Conservation (phyloP, 1,284 basidiomycete species). For the Erythrobasidium hasegawianum region DNA sequence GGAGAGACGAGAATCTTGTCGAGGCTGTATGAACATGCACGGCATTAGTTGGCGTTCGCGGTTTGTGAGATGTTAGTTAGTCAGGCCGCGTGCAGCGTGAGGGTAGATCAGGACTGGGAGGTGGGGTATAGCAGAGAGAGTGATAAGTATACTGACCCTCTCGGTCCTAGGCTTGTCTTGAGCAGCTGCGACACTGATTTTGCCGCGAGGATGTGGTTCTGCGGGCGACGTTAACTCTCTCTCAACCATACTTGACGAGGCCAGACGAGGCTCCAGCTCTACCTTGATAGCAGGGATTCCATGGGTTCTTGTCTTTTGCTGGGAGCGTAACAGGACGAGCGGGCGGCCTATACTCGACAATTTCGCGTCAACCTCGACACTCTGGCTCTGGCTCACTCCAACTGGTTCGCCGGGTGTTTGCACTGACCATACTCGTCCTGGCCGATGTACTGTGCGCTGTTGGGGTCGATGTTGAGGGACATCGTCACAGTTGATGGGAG, state of each 20-base stretch:
- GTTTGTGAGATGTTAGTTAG: not conserved
- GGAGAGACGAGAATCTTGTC: constrained; percentile 90
- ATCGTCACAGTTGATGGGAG: not conserved
- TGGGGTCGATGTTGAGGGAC: constrained; percentile 28
- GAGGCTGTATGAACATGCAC: constrained; percentile 59
- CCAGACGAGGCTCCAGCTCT: not conserved
- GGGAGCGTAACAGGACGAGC: constrained; percentile 87
- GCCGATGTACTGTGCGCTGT: constrained; percentile 23
- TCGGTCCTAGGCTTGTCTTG: constrained; percentile 87
- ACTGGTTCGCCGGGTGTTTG: not conserved
- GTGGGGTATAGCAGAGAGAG: too few relatives aligned
- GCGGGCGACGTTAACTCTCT: constrained; percentile 30
- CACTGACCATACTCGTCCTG: constrained; percentile 28
- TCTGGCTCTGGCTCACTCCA: not conserved
- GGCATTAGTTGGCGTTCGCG: not conserved
- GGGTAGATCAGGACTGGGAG: too few relatives aligned
- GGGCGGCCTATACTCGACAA: constrained; percentile 63
- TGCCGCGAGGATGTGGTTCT: constrained; percentile 94
- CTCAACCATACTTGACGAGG: not conserved
- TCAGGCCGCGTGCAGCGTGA: too few relatives aligned
- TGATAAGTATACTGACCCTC: constrained; percentile 50
- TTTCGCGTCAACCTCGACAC: not conserved
- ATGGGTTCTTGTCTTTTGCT: constrained; percentile 90
- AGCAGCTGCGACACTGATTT: constrained; percentile 91
- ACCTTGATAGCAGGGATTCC: constrained; percentile 96